These are phyloP conservation scores for Coemansia sp. DNA, from an alignment of 192 early-diverging fungal species.

Conservation along the genomic window DNA sequence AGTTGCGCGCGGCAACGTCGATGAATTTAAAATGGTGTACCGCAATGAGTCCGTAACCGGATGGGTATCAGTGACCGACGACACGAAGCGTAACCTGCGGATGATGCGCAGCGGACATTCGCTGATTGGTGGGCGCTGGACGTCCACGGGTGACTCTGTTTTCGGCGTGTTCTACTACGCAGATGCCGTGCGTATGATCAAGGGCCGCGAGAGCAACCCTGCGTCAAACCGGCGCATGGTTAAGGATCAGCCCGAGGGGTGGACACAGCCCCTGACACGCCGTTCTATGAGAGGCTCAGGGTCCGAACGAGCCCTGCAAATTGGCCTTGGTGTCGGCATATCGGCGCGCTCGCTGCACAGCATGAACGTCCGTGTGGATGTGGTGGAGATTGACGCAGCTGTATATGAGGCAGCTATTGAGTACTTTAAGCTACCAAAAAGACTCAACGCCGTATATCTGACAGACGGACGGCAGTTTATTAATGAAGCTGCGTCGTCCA, in stretches of 20 bases:
- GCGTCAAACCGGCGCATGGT: neutral
- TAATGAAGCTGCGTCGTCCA: conserved; percentile 47
- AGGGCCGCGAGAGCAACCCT: conserved; percentile 18
- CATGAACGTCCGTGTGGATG: conserved; percentile 63
- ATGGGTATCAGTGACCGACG: conserved; percentile 68
- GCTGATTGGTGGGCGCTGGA: conserved; percentile 80
- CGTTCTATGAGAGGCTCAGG: conserved; percentile 14
- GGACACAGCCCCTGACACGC: neutral
- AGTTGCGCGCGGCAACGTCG: conserved; percentile 34
- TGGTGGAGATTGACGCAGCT: conserved; percentile 81
- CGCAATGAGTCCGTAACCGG: conserved; percentile 81
- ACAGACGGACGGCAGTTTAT: conserved; percentile 77
- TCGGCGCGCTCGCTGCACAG: conserved; percentile 64
- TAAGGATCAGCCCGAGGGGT: neutral
- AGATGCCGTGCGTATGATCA: conserved; percentile 65
- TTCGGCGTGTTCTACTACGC: conserved; percentile 82
- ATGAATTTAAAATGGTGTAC: conserved; percentile 55
- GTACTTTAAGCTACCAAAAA: conserved; percentile 65
- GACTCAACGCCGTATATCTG: conserved; percentile 57
- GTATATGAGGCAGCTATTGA: conserved; percentile 66
- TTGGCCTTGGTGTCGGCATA: conserved; percentile 81
- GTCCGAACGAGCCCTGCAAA: conserved; percentile 53
- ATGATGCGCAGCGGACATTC: conserved; percentile 86
- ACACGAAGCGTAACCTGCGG: conserved; percentile 57
- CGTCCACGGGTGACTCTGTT: conserved; percentile 63